Base-by-base conservation (phyloP, 1,139 yeast species). In the Candida sp. region DNA sequence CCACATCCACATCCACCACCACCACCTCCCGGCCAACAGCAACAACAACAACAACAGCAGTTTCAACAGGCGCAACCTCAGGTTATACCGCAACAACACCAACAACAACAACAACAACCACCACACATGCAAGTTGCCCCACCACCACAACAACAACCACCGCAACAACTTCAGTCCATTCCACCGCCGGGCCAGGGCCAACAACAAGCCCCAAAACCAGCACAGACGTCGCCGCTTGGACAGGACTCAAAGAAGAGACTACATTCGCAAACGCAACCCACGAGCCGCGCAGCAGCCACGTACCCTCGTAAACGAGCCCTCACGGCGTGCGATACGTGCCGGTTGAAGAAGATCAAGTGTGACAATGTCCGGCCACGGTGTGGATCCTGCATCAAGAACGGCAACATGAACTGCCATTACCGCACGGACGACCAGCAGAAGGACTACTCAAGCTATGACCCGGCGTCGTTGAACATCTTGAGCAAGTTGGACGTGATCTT, bases 331-430 rank as follows among this genome's bases (percentile, higher is more conserved):
- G 82, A 77, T 51, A 66, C 75, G 3, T 80, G 84, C 56, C 68
- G 84, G 30, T 49, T 69, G 32, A 77, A 75, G 56, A 80, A 80
- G 56, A 72, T 77, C 50, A 77, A 78, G 57, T 82, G 86, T 68
- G 86, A 82, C 58, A 75, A 83, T 50, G 63, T 60, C 30, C 69
- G 80, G 55, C 86, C 86, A 1, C 58, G 68, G 25, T 82, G 86
- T 60, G 77, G 81, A 0, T 69, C 84, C 26, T 82, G 86, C 62
- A 57, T 58, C 5, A 72, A 71, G 52, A 76, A 66, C 60, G 73
- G 71, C 22, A 65, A 62, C 49, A 44, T 52, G 7, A 57, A 56
- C 40, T 75, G 79, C 56, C 72, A 71, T 52, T 75, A 71, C 55
- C 58, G 68, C 26, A 61, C 68, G 41, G 74, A 65, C 53, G 75